Evolutionary conservation across 805 yeast species (phyloP).

Genomic region (Candida tibetensis): DNA sequence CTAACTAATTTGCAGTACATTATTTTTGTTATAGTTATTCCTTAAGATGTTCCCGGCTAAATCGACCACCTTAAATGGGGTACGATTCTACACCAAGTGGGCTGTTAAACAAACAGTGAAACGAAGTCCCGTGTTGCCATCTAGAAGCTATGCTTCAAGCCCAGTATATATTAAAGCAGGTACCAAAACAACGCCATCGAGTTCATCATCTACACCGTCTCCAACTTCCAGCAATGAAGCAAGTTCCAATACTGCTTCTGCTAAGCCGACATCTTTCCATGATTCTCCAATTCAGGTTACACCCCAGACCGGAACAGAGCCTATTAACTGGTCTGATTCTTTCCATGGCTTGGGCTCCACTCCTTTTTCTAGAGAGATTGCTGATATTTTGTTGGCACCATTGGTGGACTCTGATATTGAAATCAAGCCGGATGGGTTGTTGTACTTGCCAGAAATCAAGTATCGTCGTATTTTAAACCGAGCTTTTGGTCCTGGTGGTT

Average conservation of each 20-base stretch:
- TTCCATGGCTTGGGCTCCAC: slow-evolving; percentile 80
- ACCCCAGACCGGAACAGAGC: slow-evolving; percentile 11
- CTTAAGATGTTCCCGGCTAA: no score
- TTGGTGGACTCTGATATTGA: slow-evolving; percentile 77
- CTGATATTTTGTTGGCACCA: slow-evolving; percentile 58
- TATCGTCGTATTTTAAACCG: slow-evolving; percentile 83
- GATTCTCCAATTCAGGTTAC: slow-evolving; percentile 22
- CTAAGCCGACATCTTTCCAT: slow-evolving; percentile 11
- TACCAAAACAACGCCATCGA: slow-evolving; percentile 1
- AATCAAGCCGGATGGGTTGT: slow-evolving; percentile 90
- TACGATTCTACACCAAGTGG: not conserved
- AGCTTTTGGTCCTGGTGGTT: slow-evolving; percentile 98
- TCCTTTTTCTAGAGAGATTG: slow-evolving; percentile 66
- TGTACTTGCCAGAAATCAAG: slow-evolving; percentile 92
- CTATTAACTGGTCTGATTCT: slow-evolving; percentile 78
- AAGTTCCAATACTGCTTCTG: not conserved
- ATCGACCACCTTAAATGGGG: not conserved
- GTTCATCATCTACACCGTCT: not conserved
- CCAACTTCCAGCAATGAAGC: not conserved
- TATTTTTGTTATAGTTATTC: no score
- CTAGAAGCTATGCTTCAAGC: slow-evolving; percentile 6
- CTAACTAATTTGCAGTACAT: no score
- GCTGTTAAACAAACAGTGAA: not conserved
- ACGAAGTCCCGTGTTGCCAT: not conserved
- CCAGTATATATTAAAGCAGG: slow-evolving; percentile 11